Conservation (phyloP, 148 eudicot genomes). For the Silene conica region DNA sequence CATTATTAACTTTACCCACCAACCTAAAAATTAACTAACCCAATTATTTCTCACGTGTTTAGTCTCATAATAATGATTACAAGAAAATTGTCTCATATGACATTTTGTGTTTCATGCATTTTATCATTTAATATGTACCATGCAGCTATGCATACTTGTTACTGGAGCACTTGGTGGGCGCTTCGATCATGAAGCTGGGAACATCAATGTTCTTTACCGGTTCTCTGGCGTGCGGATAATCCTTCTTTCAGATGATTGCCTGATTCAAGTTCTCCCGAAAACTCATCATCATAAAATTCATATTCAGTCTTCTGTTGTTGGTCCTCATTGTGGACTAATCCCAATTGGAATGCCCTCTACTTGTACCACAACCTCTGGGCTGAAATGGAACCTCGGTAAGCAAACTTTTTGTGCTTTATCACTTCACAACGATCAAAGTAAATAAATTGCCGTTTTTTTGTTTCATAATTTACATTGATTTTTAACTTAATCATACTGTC, state of each 20-base stretch:
- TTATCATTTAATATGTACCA: constrained; percentile 2
- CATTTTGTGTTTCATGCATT: background rate
- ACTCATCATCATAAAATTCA: constrained; percentile 69
- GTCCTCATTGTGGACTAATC: constrained; percentile 93
- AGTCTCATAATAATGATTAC: background rate
- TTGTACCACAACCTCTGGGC: constrained; percentile 75
- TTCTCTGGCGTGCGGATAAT: constrained; percentile 60
- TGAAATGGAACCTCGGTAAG: constrained; percentile 88
- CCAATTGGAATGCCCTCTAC: constrained; percentile 62
- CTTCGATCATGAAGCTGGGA: constrained; percentile 94
- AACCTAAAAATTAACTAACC: no score
- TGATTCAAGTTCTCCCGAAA: constrained; percentile 78
- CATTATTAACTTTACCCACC: no score
- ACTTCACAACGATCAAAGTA: background rate
- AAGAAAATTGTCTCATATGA: background rate
- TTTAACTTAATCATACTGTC: background rate
- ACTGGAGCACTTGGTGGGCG: constrained; percentile 96
- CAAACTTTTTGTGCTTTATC: background rate
- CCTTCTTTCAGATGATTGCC: constrained; percentile 80
- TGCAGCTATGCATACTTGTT: constrained; percentile 76
- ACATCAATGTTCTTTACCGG: constrained; percentile 66
- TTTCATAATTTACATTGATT: background rate
- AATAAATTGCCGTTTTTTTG: background rate
- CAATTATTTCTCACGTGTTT: no score
- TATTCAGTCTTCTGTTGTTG: constrained; percentile 60